These are phyloP conservation scores for Marasmius sp. DNA, from an alignment of 1,284 basidiomycete species.

Conservation along the genomic window DNA sequence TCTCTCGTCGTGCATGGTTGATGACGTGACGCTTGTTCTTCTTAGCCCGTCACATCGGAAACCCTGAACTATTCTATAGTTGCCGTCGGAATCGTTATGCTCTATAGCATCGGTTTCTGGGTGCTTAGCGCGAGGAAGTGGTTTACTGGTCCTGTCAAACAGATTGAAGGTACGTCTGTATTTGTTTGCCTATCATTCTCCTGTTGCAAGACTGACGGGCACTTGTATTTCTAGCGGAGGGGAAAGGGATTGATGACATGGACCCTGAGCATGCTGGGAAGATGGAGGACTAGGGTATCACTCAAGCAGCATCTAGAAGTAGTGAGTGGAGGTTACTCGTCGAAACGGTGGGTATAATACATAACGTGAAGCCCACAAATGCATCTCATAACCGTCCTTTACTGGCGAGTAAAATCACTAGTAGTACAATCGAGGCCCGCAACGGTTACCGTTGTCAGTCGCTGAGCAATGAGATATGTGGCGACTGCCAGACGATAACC, in stretches of 20 bases:
- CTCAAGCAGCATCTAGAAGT: no score
- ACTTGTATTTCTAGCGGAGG: background rate
- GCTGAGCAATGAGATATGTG: no score
- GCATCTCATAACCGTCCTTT: no score
- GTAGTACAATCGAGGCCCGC: no score
- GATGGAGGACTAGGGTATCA: no score
- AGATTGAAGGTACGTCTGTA: constrained; percentile 50
- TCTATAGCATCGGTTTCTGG: constrained; percentile 67
- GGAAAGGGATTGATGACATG: background rate
- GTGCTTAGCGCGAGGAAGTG: constrained; percentile 65
- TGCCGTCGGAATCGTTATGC: constrained; percentile 68
- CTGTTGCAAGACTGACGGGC: background rate
- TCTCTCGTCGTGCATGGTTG: background rate
- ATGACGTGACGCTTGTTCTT: background rate
- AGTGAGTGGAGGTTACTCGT: no score
- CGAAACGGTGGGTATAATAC: no score
- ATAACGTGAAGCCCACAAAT: no score
- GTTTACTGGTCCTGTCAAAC: constrained; percentile 68
- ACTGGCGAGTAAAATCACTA: no score
- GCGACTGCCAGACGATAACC: no score
- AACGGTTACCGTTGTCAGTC: no score
- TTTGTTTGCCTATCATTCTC: background rate
- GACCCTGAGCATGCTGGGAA: background rate
- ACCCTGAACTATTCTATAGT: constrained; percentile 76
- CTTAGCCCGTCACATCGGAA: constrained; percentile 62